phyloP scores from a whole-genome alignment of 2,329 filamentous ascomycete species.

The Acrocalymma vagum region DNA sequence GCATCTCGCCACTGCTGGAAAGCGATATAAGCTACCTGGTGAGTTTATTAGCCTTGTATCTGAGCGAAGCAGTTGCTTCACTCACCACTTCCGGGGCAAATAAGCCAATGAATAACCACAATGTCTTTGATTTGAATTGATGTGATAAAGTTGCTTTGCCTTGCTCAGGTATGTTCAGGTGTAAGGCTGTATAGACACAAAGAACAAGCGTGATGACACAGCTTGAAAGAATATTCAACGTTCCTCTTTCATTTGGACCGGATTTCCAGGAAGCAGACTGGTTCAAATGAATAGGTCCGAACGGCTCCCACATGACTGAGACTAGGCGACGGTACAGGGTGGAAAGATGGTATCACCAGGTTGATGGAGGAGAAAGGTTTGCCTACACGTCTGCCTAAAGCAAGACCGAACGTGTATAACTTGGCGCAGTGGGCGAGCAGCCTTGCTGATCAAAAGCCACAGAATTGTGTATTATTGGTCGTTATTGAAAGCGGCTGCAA shows the following conservation, averaged over 20 bases:
- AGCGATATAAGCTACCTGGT: slow-evolving; percentile 9
- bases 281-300: slow-evolving; percentile 5
- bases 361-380: too few species aligned
- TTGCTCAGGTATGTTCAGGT: slow-evolving; percentile 17
- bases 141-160: slow-evolving; percentile 5
- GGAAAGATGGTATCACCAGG: too few species aligned
- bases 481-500: too few species aligned
- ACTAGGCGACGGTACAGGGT: too few species aligned
- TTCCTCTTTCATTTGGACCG: slow-evolving; percentile 16
- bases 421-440: too few species aligned
- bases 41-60: background rate
- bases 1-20: slow-evolving; percentile 5
- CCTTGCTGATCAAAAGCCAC: too few species aligned
- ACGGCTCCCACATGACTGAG: slow-evolving; percentile 15
- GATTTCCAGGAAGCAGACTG: slow-evolving; percentile 10
- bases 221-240: slow-evolving; percentile 15
- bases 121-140: background rate
- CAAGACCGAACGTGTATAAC: too few species aligned
- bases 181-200: slow-evolving; percentile 18
- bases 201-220: slow-evolving; percentile 20
- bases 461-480: too few species aligned
- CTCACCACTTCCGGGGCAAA: slow-evolving; percentile 16
- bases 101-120: slow-evolving; percentile 13
- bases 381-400: too few species aligned
- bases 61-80: background rate